Percentiles rank a stretch among this genome's conserved stretches.
Evolutionary conservation across 1,284 basidiomycete genomes (phyloP).

Genomic region (Cryptococcus depauperatus): DNA sequence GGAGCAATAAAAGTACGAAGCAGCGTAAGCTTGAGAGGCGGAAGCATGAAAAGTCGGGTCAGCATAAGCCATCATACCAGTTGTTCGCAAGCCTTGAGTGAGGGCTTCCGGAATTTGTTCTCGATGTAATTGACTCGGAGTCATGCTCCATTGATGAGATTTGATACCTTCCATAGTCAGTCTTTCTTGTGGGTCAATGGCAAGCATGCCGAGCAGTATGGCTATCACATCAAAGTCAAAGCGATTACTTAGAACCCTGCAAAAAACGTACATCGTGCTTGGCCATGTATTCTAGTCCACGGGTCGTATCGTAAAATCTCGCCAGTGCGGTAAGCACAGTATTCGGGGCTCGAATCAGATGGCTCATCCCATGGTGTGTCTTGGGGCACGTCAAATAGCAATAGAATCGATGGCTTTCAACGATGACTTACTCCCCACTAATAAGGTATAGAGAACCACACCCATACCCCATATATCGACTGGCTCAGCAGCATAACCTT

Average conservation of each 20-base stretch:
- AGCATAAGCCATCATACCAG: conserved; percentile 60
- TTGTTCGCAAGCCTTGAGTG: conserved; percentile 57
- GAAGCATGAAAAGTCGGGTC: conserved; percentile 49
- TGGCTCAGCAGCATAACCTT: conserved; percentile 77
- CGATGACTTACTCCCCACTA: conserved; percentile 71
- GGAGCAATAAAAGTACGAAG: conserved; percentile 18
- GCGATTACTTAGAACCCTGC: background rate
- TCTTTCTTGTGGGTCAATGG: conserved; percentile 61
- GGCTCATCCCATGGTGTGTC: conserved; percentile 99
- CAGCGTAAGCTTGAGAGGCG: conserved; percentile 30
- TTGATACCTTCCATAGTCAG: conserved; percentile 63
- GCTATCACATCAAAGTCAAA: conserved; percentile 47
- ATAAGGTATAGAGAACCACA: conserved; percentile 87
- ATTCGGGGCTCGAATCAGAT: conserved; percentile 70
- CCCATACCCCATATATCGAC: conserved; percentile 95
- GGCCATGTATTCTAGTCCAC: conserved; percentile 64
- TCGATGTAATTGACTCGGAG: conserved; percentile 63
- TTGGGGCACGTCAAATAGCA: conserved; percentile 45
- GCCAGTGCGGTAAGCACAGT: conserved; percentile 63
- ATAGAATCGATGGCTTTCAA: background rate
- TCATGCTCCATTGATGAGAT: conserved; percentile 69
- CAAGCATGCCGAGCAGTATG: conserved; percentile 63
- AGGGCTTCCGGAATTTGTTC: conserved; percentile 61
- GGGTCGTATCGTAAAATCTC: conserved; percentile 68
- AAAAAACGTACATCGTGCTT: conserved; percentile 55